Evolutionary conservation across 2,329 filamentous ascomycete genomes (phyloP), one percentile per base, ranked within the genome.

Genomic region (Waltergamsia citrina): DNA sequence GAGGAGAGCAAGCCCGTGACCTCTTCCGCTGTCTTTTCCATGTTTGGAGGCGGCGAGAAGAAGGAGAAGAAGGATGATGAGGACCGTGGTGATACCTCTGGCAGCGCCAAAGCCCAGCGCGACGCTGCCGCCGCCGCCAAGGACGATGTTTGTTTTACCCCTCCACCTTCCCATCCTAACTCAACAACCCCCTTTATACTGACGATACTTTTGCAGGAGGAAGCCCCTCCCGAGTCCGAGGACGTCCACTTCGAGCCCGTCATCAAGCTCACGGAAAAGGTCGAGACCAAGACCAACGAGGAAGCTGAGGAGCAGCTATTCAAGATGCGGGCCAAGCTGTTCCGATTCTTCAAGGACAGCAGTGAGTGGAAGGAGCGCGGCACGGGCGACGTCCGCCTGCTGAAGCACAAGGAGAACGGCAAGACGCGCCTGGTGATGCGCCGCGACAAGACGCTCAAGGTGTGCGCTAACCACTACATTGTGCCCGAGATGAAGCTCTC

Each of bases 261-360:
- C 48, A 85, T 94, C 54, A 88, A 80, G 66, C 73, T 98, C 55
- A 96, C 90, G 42, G 86, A 98, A 71, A 92, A 93, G 70, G 82
- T 96, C 52, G 90, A 96, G 56, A 83, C 78, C 56, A 94, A 94
- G 76, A 96, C 92, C 62, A 94, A 95, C 68, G 92, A 98, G 67
- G 92, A 98, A 72, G 77, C 81, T 29, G 92, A 98, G 72, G 88
- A 96, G 70, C 85, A 94, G 69, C 72, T 78, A 25, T 98, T 96
- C 79, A 96, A 96, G 81, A 95, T 96, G 90, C 85, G 92, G 52
- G 92, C 92, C 56, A 98, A 98, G 78, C 82, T 98, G 46, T 98
- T 98, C 81, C 90, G 88, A 69, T 98, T 96, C 60, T 81, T 94
- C 64, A 78, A 84, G 50, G 86, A 94, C 35, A 77, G 74, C 50